phyloP scores from a whole-genome alignment of 2,329 filamentous ascomycete species.

The Ceratocystis papillata region DNA sequence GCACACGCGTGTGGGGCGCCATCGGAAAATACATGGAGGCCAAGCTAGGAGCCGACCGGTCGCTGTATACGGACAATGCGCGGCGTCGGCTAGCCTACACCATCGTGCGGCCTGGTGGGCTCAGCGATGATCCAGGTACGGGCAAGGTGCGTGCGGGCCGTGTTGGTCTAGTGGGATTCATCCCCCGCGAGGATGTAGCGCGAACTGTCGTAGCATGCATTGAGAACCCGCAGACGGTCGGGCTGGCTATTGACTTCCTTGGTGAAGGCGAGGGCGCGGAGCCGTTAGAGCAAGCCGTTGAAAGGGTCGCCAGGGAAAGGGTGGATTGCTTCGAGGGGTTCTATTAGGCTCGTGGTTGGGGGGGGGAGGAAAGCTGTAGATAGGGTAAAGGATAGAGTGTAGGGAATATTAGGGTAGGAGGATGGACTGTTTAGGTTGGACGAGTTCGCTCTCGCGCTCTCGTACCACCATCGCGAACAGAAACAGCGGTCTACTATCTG shows the following conservation, averaged over 20 bases:
- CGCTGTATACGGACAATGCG: conserved; percentile 33
- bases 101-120: conserved; percentile 35
- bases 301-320: conserved; percentile 32
- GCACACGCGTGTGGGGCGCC: conserved; percentile 33
- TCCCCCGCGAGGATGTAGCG: conserved; percentile 39
- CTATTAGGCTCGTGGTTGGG: conserved; percentile 23
- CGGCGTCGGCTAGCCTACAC: conserved; percentile 34
- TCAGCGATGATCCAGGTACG: conserved; percentile 33
- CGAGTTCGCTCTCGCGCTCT: not conserved
- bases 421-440: not conserved
- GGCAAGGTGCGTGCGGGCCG: conserved; percentile 36
- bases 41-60: conserved; percentile 36
- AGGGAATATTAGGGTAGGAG: not conserved
- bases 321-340: conserved; percentile 30
- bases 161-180: conserved; percentile 32
- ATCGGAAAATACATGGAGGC: conserved; percentile 35
- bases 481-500: not conserved
- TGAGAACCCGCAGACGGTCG: conserved; percentile 34
- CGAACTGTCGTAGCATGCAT: conserved; percentile 34
- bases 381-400: not conserved
- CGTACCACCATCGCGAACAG: not conserved
- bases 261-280: conserved; percentile 32
- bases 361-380: not conserved
- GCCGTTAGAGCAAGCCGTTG: conserved; percentile 33
- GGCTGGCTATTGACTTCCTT: conserved; percentile 36